A percentile compares a stretch with the other conserved stretches of the same genome.
Evolutionary conservation across 306 rosid species (phyloP).

Genomic region (Pyrus pyrifolia): DNA sequence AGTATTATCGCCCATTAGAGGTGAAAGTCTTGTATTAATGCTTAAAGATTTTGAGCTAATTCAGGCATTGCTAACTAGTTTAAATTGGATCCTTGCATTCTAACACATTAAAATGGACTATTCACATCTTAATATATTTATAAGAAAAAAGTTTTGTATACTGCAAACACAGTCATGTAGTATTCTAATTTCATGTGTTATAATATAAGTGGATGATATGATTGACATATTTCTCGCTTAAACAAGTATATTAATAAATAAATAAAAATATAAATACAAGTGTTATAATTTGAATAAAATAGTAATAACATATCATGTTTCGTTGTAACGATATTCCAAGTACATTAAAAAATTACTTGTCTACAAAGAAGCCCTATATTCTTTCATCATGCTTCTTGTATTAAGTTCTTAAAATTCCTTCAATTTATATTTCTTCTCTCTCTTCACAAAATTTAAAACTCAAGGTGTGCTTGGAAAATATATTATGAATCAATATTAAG

Average conservation of each 20-base stretch:
- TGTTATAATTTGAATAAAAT: too few species aligned
- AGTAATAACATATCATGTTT: background rate
- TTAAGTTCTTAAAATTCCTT: background rate
- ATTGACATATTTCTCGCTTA: too few species aligned
- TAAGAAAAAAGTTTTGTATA: background rate
- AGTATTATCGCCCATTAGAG: too few species aligned
- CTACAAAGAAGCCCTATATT: background rate
- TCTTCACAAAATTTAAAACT: background rate
- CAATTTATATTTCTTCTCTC: background rate
- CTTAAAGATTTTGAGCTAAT: too few species aligned
- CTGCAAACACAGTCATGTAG: background rate
- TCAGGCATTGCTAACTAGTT: background rate
- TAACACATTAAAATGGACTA: too few species aligned
- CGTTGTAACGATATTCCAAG: background rate
- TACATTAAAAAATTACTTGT: background rate
- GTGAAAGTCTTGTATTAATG: too few species aligned
- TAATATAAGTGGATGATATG: too few species aligned
- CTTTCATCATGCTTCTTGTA: background rate
- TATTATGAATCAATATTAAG: background rate
- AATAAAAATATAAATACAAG: too few species aligned
- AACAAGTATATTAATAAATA: too few species aligned
- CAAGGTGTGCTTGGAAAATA: background rate
- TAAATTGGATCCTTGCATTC: background rate
- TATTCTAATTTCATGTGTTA: too few species aligned
- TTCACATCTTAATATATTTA: too few species aligned